phyloP scores from a whole-genome alignment of 2,329 filamentous ascomycete genomes.

The Paraphoma chrysanthemicola region DNA sequence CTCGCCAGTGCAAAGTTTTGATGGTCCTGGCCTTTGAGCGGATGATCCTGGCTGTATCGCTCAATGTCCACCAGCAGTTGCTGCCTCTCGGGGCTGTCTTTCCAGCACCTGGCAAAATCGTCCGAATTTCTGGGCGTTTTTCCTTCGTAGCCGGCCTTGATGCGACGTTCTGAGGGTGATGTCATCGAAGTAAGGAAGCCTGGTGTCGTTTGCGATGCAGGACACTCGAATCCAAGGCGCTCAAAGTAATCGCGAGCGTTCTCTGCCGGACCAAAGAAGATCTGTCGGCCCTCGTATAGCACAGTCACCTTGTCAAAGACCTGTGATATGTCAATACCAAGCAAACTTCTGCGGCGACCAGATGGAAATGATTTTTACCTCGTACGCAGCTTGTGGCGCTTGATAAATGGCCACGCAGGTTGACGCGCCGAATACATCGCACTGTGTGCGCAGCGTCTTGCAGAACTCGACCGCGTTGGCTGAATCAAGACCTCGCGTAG shows the following conservation, averaged over 20 bases:
- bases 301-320: conserved; percentile 73
- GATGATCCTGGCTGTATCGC: conserved; percentile 54
- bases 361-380: conserved; percentile 41
- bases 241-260: conserved; percentile 73
- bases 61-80: conserved; percentile 51
- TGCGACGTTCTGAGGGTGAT: conserved; percentile 62
- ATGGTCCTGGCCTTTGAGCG: conserved; percentile 51
- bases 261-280: conserved; percentile 71
- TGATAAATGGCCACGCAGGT: conserved; percentile 63
- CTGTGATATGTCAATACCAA: neutral
- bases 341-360: neutral
- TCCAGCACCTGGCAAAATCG: conserved; percentile 60
- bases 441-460: conserved; percentile 57
- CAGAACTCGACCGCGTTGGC: conserved; percentile 64
- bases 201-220: conserved; percentile 70
- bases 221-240: conserved; percentile 72
- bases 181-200: conserved; percentile 56
- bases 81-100: conserved; percentile 47
- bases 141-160: conserved; percentile 50
- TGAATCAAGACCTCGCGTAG: conserved; percentile 34
- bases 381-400: conserved; percentile 70
- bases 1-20: conserved; percentile 37
- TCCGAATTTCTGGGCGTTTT: conserved; percentile 49
- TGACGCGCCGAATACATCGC: conserved; percentile 57
- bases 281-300: conserved; percentile 74